Base-by-base conservation (phyloP, 768 basidiomycete genomes). In the Dendrothele bispora region DNA sequence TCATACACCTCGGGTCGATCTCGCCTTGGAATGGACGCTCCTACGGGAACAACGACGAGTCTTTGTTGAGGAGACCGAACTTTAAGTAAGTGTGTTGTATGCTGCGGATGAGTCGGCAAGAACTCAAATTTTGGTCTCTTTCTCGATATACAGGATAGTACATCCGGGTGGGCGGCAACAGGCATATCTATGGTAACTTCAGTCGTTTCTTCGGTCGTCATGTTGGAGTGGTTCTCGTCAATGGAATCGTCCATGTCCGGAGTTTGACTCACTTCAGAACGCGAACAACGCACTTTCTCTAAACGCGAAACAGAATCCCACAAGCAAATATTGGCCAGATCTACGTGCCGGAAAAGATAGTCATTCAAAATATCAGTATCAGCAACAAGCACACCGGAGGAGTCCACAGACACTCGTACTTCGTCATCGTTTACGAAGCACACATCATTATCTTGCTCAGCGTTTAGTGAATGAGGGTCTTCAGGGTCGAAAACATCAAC, bases 231-330 rank as follows among this genome's bases (percentile, higher is more conserved):
- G 20, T 29, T 20, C 7, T 8, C 25, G 30, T 43, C 42, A 11
- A 18, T n/a, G n/a, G n/a, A n/a, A n/a, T n/a, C n/a, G 30, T 28
- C 15, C 21, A 28, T 21, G 15, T 14, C 8, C 28, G 27, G 26
- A 4, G 14, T 43, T 18, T 28, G 14, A 20, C 10, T 17, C 11
- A 28, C 21, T 21, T 11, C 30, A 18, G 1, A 20, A n/a, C 12
- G 26, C n/a, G n/a, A n/a, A n/a, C n/a, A n/a, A n/a, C 27, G 5
- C 12, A 41, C 25, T 20, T 49, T 49, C 17, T 29, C 21, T 17
- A 42, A 21, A 6, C 38, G 20, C 10, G 47, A 21, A 18, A 30
- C 34, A 29, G 26, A 49, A 5, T 49, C 47, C 47, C 47, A 49
- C 17, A 49, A 5, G 21, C 30, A 25, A 3, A 49, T 6, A 22